A percentile compares a stretch with the other conserved stretches of the same genome.
phyloP scores from a whole-genome alignment of 2,329 filamentous ascomycete species.

The Rhytidhysteron rufulum region DNA sequence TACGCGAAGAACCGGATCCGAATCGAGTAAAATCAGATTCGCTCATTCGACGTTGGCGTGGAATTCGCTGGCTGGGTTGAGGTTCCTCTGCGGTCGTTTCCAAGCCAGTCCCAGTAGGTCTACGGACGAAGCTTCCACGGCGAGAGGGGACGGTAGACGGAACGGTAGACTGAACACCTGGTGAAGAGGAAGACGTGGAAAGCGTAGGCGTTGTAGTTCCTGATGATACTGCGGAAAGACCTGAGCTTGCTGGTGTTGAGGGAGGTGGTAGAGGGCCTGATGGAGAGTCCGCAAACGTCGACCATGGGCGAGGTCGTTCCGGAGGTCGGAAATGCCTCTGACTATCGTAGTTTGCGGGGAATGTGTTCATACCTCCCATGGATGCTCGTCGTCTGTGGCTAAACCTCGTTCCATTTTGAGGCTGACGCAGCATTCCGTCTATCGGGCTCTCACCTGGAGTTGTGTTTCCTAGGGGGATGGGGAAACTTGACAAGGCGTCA shows the following conservation, averaged over 20 bases:
- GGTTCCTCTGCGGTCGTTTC: constrained; percentile 42
- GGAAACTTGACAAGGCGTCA: constrained; percentile 48
- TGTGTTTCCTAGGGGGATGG: constrained; percentile 38
- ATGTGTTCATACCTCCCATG: constrained; percentile 49
- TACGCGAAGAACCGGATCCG: constrained; percentile 58
- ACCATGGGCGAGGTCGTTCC: constrained; percentile 40
- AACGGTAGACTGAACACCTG: constrained; percentile 26
- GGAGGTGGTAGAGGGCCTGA: constrained; percentile 59
- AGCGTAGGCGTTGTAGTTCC: constrained; percentile 42
- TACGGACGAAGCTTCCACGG: constrained; percentile 38
- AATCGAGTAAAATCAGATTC: constrained; percentile 60
- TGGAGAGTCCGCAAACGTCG: constrained; percentile 52
- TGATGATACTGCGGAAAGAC: constrained; percentile 52
- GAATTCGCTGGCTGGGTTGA: constrained; percentile 35
- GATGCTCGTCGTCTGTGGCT: constrained; percentile 52
- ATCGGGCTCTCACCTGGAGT: constrained; percentile 46
- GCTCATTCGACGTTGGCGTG: constrained; percentile 53
- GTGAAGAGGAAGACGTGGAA: constrained; percentile 30
- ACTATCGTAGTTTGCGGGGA: constrained; percentile 49
- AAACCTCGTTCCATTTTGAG: constrained; percentile 54
- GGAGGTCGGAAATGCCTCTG: constrained; percentile 50
- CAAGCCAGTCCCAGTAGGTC: constrained; percentile 36
- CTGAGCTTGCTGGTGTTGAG: constrained; percentile 59
- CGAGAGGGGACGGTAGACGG: constrained; percentile 34
- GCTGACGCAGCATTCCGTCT: constrained; percentile 49